Evolutionary conservation across 768 basidiomycete species (phyloP), one percentile per base, ranked within the genome.

Genomic region (Baorangia bicolor): DNA sequence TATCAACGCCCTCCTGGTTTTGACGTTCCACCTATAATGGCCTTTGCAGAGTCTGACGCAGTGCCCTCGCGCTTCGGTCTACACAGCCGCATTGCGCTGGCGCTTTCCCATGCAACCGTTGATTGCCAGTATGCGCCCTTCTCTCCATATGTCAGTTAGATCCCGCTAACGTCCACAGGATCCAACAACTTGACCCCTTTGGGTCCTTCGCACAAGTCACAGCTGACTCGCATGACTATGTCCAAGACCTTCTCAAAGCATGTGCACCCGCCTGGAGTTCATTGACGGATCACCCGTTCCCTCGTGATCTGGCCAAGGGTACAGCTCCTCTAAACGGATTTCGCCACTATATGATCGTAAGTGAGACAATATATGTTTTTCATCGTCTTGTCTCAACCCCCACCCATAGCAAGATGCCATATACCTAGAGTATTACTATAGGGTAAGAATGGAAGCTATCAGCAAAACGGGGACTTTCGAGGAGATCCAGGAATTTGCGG

Each of bases 281-380:
- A 5, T 35, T 27, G 6, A 30, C 4, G 0, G 3, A 8, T 2
- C 16, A 54, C 21, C 18, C 42, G 23, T 56, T 56, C 51, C 51
- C 51, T 6, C 8, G 2, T 4, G 2, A 14, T 4, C 11, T 56
- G n/a, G 51, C 55, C 30, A 55, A 28, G 5, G 55, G n/a, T 8
- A 13, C 28, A 13, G 33, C 51, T 13, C n/a, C 37, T 21, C 37
- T 45, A 13, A 56, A 44, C 16, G 51, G 55, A 20, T 56, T 53
- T 38, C 40, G 54, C 8, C 54, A 55, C 42, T 53, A 54, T 10
- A 56, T 44, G 42, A 27, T 55, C 21, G 55, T 56, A 25, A 38
- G 55, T 54, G 14, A 6, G 2, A 8, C 18, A 6, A 5, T 14
- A 13, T 12, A 6, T 2, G 6, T 9, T 18, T 31, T 28, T 13